These are phyloP conservation scores for Aspergillus luchuensis DNA, from an alignment of 2,329 filamentous ascomycete species.

Conservation along the genomic window DNA sequence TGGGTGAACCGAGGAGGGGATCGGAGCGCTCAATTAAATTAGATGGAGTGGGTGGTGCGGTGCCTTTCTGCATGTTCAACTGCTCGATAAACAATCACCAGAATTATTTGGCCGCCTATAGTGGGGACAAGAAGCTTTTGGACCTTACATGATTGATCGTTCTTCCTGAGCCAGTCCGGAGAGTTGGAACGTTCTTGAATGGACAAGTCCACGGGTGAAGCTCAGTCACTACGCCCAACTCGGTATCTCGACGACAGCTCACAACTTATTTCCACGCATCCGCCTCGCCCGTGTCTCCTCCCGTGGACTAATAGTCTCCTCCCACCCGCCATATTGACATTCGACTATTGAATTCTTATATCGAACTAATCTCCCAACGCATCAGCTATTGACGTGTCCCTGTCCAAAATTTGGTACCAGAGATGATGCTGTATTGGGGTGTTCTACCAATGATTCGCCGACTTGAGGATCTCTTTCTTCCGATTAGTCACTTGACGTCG, in stretches of 20 bases:
- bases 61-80: not conserved
- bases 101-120: constrained; percentile 6
- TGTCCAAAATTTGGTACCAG: not conserved
- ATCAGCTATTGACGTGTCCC: constrained; percentile 11
- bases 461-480: not conserved
- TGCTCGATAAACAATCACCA: not conserved
- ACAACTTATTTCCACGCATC: constrained; percentile 7
- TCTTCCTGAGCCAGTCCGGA: not conserved
- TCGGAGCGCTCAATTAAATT: not conserved
- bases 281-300: not conserved
- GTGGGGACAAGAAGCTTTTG: constrained; percentile 5
- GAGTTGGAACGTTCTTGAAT: too few relatives aligned
- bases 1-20: not conserved
- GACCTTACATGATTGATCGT: not conserved
- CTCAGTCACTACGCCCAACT: not conserved
- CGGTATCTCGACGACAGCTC: not conserved
- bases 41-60: not conserved
- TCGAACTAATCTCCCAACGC: not conserved
- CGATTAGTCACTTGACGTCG: not conserved
- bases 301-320: not conserved
- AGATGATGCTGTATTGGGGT: too few relatives aligned
- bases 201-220: too few relatives aligned
- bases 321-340: not conserved
- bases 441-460: not conserved
- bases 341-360: constrained; percentile 6